Base-by-base conservation (phyloP, 495 filamentous ascomycete genomes). In the Tirmania nivea region DNA sequence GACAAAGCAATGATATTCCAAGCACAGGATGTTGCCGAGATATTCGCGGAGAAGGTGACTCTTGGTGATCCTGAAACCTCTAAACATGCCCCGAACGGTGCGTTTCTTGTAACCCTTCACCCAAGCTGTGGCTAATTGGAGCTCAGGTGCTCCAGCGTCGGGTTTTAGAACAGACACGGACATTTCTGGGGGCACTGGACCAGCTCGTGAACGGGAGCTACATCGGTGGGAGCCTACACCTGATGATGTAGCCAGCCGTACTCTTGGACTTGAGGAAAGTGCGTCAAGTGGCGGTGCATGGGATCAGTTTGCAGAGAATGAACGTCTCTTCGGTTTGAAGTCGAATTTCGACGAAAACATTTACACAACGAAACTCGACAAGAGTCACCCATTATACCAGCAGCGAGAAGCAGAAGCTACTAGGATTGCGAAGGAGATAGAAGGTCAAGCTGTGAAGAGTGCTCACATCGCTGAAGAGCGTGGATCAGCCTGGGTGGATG, bases 271-370 rank as follows among this genome's bases (percentile, higher is more conserved):
- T 31, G 62, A 64, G 35, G 62, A 64, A 37, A 65, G 82, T 57
- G 53, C 62, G 8, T 54, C 59, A 1, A 59, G 64, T 17, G 65
- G 66, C 6, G 76, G 72, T 51, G 52, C 61, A 17, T 99, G 90
- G 90, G 86, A 99, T 65, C 90, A 99, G 64, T 99, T 99, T 60
- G 83, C 84, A 61, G 78, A 73, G 45, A 96, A 97, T 59, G 81
- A 92, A 65, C 74, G 78, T 35, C 78, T 84, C 3, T 96, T 93
- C 63, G 90, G 90, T 9, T 67, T 89, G 36, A 84, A 77, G 67
- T 86, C 78, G 16, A 82, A 82, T 58, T 96, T 94, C 64, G 80
- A 95, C 59, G 92, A 96, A 66, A 85, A 81, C 60, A 78, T 89
- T 49, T 99, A 99, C 64, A 99, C 92, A 10, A 96, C 89, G 17